Conservation (phyloP, 768 basidiomycete species). For the Hydnomerulius pinastri region DNA sequence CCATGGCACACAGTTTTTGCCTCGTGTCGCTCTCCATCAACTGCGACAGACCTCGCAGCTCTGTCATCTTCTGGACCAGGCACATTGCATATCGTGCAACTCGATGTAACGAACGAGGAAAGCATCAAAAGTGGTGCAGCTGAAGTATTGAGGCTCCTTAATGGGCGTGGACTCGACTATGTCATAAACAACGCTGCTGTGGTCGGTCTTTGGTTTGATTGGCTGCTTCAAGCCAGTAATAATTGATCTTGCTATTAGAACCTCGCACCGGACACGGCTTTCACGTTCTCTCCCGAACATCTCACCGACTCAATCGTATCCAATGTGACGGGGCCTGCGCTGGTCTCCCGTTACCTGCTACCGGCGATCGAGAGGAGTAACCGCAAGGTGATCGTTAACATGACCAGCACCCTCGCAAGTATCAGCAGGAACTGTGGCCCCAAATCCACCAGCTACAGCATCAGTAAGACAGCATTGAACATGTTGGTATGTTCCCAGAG, state of each 20-base stretch:
- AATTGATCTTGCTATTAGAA: no score
- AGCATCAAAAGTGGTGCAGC: slow-evolving; percentile 24
- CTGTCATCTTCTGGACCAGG: slow-evolving; percentile 21
- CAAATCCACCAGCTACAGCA: neutral
- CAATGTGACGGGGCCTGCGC: slow-evolving; percentile 38
- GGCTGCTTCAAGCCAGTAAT: no score
- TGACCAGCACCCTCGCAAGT: slow-evolving; percentile 35
- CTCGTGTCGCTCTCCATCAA: slow-evolving; percentile 11
- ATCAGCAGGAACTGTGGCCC: slow-evolving; percentile 6
- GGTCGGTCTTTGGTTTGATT: slow-evolving; percentile 20
- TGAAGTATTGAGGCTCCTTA: slow-evolving; percentile 25
- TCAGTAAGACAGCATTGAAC: slow-evolving; percentile 8
- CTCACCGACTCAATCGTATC: slow-evolving; percentile 19
- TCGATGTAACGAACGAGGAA: slow-evolving; percentile 28
- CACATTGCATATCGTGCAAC: slow-evolving; percentile 29
- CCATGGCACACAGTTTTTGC: slow-evolving; percentile 17
- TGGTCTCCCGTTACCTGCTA: slow-evolving; percentile 29
- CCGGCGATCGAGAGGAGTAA: slow-evolving; percentile 31
- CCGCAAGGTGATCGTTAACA: slow-evolving; percentile 35
- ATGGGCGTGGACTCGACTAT: slow-evolving; percentile 33
- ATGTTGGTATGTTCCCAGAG: no score
- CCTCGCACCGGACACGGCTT: slow-evolving; percentile 21
- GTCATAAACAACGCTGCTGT: slow-evolving; percentile 38
- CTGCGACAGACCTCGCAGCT: no score
- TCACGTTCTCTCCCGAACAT: slow-evolving; percentile 18